These are phyloP conservation scores for Prunus padus DNA, from an alignment of 306 rosid genomes.

Conservation along the genomic window DNA sequence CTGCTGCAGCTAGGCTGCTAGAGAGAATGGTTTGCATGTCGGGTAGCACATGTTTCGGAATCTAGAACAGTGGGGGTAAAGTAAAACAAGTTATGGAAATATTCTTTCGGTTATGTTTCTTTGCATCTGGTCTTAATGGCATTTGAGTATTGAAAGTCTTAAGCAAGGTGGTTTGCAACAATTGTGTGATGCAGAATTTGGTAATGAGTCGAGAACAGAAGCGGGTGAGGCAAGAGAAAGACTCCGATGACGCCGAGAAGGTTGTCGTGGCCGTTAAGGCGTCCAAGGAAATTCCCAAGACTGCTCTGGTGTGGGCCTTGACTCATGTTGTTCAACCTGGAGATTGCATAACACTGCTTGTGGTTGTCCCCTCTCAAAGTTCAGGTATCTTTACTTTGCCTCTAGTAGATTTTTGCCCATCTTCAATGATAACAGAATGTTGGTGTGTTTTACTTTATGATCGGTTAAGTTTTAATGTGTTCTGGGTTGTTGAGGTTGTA, in stretches of 20 bases:
- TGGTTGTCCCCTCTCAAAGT: slow-evolving; percentile 85
- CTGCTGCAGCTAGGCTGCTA: slow-evolving; percentile 4
- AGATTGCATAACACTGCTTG: slow-evolving; percentile 88
- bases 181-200: background rate
- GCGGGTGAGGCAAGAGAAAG: slow-evolving; percentile 73
- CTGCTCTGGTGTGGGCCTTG: slow-evolving; percentile 92
- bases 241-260: slow-evolving; percentile 74
- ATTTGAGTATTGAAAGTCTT: slow-evolving; percentile 35
- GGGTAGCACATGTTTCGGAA: slow-evolving; percentile 32
- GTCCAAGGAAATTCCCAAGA: slow-evolving; percentile 84
- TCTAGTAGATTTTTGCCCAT: slow-evolving; percentile 11
- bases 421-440: background rate
- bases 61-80: slow-evolving; percentile 39
- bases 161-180: slow-evolving; percentile 19
- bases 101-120: slow-evolving; percentile 26
- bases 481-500: slow-evolving; percentile 10
- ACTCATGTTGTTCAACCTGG: slow-evolving; percentile 99
- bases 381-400: slow-evolving; percentile 55
- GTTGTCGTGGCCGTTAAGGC: slow-evolving; percentile 97
- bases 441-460: background rate
- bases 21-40: slow-evolving; percentile 41
- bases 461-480: background rate
- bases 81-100: slow-evolving; percentile 21
- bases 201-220: slow-evolving; percentile 76
- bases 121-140: slow-evolving; percentile 35